phyloP scores from a whole-genome alignment of 495 filamentous ascomycete genomes.

The Penicillium desertorum region DNA sequence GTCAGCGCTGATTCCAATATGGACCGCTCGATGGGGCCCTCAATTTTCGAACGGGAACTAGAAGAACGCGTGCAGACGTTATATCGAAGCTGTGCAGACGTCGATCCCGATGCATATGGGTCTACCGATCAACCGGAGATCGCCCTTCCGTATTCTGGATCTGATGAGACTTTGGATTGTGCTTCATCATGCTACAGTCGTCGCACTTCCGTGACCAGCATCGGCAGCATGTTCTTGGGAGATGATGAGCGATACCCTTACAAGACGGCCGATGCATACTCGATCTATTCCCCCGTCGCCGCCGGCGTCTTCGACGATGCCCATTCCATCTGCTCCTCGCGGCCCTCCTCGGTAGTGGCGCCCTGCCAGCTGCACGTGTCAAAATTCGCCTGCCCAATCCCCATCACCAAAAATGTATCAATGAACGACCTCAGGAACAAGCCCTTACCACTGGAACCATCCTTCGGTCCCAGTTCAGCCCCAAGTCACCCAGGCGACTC shows the following conservation, averaged over 20 bases:
- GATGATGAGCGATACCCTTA: slow-evolving; percentile 8
- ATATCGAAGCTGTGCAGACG: slow-evolving; percentile 8
- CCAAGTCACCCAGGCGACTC: slow-evolving; percentile 22
- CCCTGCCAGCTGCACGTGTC: background rate
- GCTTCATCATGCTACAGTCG: slow-evolving; percentile 42
- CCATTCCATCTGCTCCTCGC: slow-evolving; percentile 10
- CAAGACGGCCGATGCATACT: slow-evolving; percentile 34
- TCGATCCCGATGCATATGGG: background rate
- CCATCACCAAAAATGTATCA: slow-evolving; percentile 20
- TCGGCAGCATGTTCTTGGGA: slow-evolving; percentile 18
- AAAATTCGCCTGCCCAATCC: slow-evolving; percentile 1
- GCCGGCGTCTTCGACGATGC: slow-evolving; percentile 48
- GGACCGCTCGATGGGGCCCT: slow-evolving; percentile 10
- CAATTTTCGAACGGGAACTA: slow-evolving; percentile 20
- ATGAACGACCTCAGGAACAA: slow-evolving; percentile 41
- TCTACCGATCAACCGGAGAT: background rate
- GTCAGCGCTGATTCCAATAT: slow-evolving; percentile 9
- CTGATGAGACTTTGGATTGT: slow-evolving; percentile 25
- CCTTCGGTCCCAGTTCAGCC: slow-evolving; percentile 33
- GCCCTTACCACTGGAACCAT: slow-evolving; percentile 49
- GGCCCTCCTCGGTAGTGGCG: background rate
- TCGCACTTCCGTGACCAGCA: slow-evolving; percentile 35
- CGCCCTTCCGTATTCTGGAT: slow-evolving; percentile 22
- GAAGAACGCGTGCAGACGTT: slow-evolving; percentile 23
- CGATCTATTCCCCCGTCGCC: slow-evolving; percentile 36